These are phyloP conservation scores for Fomitopsis serialis DNA, from an alignment of 768 basidiomycete genomes.

Conservation along the genomic window DNA sequence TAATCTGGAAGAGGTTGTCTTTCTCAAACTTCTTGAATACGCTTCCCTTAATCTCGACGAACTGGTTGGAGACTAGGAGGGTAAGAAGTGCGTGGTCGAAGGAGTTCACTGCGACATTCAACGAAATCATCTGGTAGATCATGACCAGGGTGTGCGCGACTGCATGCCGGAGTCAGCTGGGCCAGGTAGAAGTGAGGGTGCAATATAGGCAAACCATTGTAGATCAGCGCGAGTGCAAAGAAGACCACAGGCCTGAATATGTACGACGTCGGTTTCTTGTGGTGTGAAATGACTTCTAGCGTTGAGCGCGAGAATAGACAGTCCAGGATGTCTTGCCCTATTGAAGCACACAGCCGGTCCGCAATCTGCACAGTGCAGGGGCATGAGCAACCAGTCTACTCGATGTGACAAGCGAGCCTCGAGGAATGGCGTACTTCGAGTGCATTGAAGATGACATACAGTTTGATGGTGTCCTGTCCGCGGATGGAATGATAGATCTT, in stretches of 20 bases:
- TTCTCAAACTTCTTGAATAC: constrained; percentile 99
- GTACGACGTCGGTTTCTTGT: constrained; percentile 52
- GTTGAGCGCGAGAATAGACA: constrained; percentile 94
- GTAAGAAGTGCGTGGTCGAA: constrained; percentile 95
- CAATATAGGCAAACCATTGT: constrained; percentile 57
- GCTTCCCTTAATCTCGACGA: constrained; percentile 98
- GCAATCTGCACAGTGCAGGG: constrained; percentile 61
- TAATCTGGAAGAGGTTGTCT: constrained; percentile 97
- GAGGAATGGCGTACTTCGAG: constrained; percentile 68
- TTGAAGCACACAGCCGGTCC: constrained; percentile 89
- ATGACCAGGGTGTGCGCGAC: constrained; percentile 90
- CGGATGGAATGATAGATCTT: constrained; percentile 98
- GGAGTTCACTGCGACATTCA: constrained; percentile 97
- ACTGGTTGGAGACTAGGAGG: constrained; percentile 93
- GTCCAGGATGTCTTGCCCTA: constrained; percentile 96
- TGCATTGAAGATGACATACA: constrained; percentile 98
- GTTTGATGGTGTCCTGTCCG: constrained; percentile 96
- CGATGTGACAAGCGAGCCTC: neutral
- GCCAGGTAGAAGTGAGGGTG: neutral
- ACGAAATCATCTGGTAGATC: constrained; percentile 89
- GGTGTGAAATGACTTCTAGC: constrained; percentile 63
- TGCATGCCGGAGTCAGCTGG: constrained; percentile 24
- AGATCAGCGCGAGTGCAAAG: constrained; percentile 76
- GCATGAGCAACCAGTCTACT: neutral
- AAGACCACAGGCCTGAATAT: constrained; percentile 79